Base-by-base conservation (phyloP, 768 basidiomycete species). In the Lyophyllum shimeji region DNA sequence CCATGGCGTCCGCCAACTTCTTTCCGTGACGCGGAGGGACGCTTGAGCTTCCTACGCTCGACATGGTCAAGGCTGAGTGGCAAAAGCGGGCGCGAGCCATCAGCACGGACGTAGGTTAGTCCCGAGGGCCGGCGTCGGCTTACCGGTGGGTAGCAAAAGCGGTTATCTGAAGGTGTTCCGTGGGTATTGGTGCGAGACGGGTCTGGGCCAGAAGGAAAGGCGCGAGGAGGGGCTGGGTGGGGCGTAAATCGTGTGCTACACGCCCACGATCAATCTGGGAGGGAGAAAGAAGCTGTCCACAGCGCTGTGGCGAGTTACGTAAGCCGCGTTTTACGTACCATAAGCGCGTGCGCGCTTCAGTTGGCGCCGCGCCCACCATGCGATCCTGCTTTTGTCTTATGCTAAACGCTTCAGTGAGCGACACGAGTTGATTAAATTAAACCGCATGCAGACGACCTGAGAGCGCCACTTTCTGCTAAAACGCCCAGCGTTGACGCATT, bases 41-140 rank as follows among this genome's bases (percentile, higher is more conserved):
- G 63, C 66, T 70, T 49, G 71, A 67, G 63, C 73, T 74, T 59
- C 69, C 63, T 45, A 66, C 67, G 64, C 65, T 72, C 39, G 74
- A 72, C 70, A 72, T 72, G 33, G 27, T 20, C 1, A 42, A n/a
- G 31, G 20, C 56, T 57, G 48, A 21, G 27, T 23, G 50, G 31
- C 20, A 29, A 21, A 45, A 45, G 7, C 42, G 50, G 46, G 45
- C 45, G 56, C 50, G 20, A 49, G 21, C 46, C 27, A 11, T 47
- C 21, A 43, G 49, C 39, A 47, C 42, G 44, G 48, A 8, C 8
- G 1, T 24, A 25, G 39, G 27, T 40, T 12, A 21, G 39, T 20
- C 18, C 25, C 31, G 42, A 33, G 23, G 33, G 46, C 13, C 45
- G 49, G 25, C 44, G 45, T 25, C 34, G 17, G 40, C 45, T 46